Percentiles rank a stretch among this genome's conserved stretches.
These are phyloP conservation scores for Starmerella roubikii DNA, from an alignment of 805 yeast species.

Conservation along the genomic window DNA sequence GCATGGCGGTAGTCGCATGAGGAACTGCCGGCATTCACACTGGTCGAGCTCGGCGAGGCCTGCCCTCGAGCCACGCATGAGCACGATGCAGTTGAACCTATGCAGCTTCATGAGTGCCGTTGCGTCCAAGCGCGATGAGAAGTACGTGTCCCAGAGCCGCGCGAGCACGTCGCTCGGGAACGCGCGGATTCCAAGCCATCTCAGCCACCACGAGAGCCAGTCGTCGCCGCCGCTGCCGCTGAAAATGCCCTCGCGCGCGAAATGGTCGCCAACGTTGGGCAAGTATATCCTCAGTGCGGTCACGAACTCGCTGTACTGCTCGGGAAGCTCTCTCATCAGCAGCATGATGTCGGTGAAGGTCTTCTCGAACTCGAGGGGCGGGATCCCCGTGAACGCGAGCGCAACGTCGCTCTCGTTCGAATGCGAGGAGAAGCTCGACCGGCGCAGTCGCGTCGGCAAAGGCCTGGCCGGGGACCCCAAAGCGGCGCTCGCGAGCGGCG, in stretches of 20 bases:
- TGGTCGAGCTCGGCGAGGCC: slow-evolving; percentile 78
- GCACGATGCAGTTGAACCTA: slow-evolving; percentile 60
- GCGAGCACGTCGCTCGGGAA: slow-evolving; percentile 74
- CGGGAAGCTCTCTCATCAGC: slow-evolving; percentile 8
- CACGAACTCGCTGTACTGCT: slow-evolving; percentile 35
- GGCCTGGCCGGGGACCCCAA: not conserved
- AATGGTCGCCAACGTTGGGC: slow-evolving; percentile 64
- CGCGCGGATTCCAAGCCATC: slow-evolving; percentile 76
- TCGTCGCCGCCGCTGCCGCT: slow-evolving; percentile 49
- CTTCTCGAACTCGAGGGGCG: not conserved
- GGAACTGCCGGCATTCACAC: slow-evolving; percentile 69
- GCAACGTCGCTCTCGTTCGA: slow-evolving; percentile 1
- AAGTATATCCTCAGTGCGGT: slow-evolving; percentile 45
- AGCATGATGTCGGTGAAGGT: slow-evolving; percentile 12
- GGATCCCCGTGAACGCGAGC: slow-evolving; percentile 8
- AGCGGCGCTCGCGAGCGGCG: not conserved
- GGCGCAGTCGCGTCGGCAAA: not conserved
- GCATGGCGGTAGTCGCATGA: slow-evolving; percentile 25
- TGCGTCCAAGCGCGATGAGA: slow-evolving; percentile 44
- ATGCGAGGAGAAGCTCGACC: not conserved
- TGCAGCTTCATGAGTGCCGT: slow-evolving; percentile 28
- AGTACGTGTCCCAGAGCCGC: slow-evolving; percentile 72
- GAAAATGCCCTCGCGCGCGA: slow-evolving; percentile 67
- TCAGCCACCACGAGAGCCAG: slow-evolving; percentile 93
- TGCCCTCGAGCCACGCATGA: slow-evolving; percentile 65